Evolutionary conservation across 2,329 filamentous ascomycete genomes (phyloP), one percentile per base, ranked within the genome.

Genomic region (Alternaria solani): DNA sequence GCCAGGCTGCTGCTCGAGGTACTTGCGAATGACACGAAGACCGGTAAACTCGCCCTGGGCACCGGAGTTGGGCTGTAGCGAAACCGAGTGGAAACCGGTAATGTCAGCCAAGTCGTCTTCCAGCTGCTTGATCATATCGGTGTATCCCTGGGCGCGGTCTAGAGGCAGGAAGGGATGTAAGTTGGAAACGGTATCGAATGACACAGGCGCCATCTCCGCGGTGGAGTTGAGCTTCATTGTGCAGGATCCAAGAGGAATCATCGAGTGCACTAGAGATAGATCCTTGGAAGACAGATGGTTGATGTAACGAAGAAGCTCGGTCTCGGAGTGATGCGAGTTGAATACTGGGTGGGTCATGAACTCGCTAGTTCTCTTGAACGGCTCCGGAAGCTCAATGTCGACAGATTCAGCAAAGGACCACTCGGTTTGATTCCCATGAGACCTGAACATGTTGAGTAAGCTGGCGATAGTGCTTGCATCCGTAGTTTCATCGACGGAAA

Each of bases 151-250:
- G 30, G 88, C 86, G 65, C 89, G 85, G 46, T 87, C 81, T 0
- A 81, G 72, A 0, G 91, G 90, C 38, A 89, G 87, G 72, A 93
- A 93, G 0, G 94, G 94, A 80, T 98, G 94, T 34, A 96, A 84
- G 62, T 90, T 88, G 42, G 91, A 86, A 73, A 94, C 92, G 51
- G 89, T 87, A 1, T 89, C 88, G 80, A 89, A 90, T 1, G 91
- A 91, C 56, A 97, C 86, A 7, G 94, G 91, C 16, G 91, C 86
- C 94, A 98, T 97, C 82, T 97, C 93, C 0, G 92, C 92, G 3
- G 94, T 95, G 42, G 91, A 92, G 78, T 97, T 97, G 54, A 97
- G 88, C 84, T 98, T 98, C 94, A 98, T 98, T 14, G 94, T 98
- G 84, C 94, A 98, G 1, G 94, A 97, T 20, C 94, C 94, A 1